Base-by-base conservation (phyloP, 2,329 filamentous ascomycete species). In the Fusarium multiceps region DNA sequence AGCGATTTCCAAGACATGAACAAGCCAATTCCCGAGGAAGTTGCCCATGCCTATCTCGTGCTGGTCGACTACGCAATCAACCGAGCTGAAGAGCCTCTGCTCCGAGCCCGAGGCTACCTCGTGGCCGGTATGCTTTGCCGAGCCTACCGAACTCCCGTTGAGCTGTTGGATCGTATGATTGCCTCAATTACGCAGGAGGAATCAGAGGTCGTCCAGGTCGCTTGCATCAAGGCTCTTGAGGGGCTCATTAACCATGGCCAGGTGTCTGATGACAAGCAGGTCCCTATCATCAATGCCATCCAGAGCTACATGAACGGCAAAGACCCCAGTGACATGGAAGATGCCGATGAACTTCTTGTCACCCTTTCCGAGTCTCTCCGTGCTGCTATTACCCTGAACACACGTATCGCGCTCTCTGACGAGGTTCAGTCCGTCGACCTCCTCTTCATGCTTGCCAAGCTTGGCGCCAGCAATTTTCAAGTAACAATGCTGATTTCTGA, bases 281-380 rank as follows among this genome's bases (percentile, higher is more conserved):
- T 84, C 2, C 82, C 84, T 21, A 85, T 92, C 61, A 84, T 89
- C 50, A 84, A 81, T n/a, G 86, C 89, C 13, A 87, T 92, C 67
- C 87, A 89, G 54, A 84, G 91, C 37, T 99, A 94, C 80, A 87
- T 98, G 72, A 87, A 90, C 46, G 84, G 87, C 18, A 94, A 95
- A 77, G 94, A 98, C 75, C 85, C 96, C 50, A 88, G 88, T 55
- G 94, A 98, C 20, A 87, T 97, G 49, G 90, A 92, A 57, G 94
- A 98, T 68, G 92, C 93, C 13, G 95, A 98, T 72, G 96, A 99
- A 78, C 87, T 98, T 57, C 89, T 98, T 71, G 93, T 97, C 16
- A 95, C 94, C 1, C 84, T 99, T 32, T 92, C 95, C 8, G 94
- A 98, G 80, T 92, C 94, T 1, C 84, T 98, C 6, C 89, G 93